A percentile compares a stretch with the other conserved stretches of the same genome.
phyloP scores from a whole-genome alignment of 208 protist genomes.

The Trypanosoma vivax region DNA sequence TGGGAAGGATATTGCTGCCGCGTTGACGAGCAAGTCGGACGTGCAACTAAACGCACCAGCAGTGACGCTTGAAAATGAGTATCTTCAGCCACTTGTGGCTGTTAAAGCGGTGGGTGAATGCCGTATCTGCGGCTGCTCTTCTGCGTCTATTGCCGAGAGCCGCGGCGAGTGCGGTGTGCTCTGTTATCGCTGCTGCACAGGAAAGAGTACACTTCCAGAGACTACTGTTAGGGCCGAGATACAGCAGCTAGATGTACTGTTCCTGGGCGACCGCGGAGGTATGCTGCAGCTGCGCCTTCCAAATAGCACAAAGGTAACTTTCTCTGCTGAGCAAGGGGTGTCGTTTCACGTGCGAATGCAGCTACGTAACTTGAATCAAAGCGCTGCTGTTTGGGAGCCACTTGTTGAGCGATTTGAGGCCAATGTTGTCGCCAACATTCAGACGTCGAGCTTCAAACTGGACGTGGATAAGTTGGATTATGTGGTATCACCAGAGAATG shows the following conservation, averaged over 20 bases:
- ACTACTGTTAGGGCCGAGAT: constrained; percentile 61
- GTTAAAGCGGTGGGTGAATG: constrained; percentile 49
- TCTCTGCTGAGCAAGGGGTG: constrained; percentile 49
- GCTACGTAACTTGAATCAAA: constrained; percentile 66
- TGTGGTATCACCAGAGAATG: constrained; percentile 69
- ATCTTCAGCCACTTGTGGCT: constrained; percentile 30
- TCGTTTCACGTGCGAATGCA: constrained; percentile 35
- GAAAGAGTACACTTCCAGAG: constrained; percentile 39
- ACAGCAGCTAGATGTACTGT: constrained; percentile 49
- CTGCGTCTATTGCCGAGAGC: constrained; percentile 29
- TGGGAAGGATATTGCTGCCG: constrained; percentile 54
- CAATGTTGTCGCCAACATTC: constrained; percentile 33
- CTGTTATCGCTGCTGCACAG: constrained; percentile 81
- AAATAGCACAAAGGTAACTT: constrained; percentile 23
- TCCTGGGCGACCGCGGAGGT: constrained; percentile 44
- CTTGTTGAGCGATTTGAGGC: constrained; percentile 62
- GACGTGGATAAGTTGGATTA: constrained; percentile 59
- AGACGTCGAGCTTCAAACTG: constrained; percentile 46
- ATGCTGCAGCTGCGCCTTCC: constrained; percentile 47
- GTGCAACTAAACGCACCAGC: constrained; percentile 38
- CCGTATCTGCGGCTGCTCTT: constrained; percentile 33
- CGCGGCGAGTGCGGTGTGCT: constrained; percentile 30
- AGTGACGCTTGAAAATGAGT: constrained; percentile 47
- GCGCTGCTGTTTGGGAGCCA: constrained; percentile 77
- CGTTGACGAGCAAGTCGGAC: constrained; percentile 48